Conservation (phyloP, 1,284 basidiomycete species). For the Ganoderma resinaceum region DNA sequence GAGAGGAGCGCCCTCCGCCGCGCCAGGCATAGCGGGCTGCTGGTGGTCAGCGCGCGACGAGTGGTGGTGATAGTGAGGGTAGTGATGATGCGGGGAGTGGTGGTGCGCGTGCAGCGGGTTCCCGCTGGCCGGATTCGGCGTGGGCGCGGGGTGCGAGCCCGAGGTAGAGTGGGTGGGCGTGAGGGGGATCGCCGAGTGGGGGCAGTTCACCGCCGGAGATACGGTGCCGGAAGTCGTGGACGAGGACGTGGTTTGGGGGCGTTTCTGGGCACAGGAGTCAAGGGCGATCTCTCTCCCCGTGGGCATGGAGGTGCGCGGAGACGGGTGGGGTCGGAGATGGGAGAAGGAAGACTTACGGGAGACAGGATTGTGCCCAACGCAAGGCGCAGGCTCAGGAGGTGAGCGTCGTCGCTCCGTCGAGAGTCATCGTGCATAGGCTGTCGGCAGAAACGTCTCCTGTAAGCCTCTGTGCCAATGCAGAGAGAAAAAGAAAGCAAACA, state of each 20-base stretch:
- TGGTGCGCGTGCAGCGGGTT: constrained; percentile 11
- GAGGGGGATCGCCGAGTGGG: constrained; percentile 29
- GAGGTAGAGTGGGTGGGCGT: constrained; percentile 19
- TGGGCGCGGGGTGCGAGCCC: constrained; percentile 19
- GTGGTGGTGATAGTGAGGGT: constrained; percentile 4
- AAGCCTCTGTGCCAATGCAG: background rate
- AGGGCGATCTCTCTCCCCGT: constrained; percentile 10
- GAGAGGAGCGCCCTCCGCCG: constrained; percentile 17
- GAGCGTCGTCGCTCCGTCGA: constrained; percentile 28
- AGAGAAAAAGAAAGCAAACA: background rate
- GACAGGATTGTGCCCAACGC: constrained; percentile 41
- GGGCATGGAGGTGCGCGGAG: constrained; percentile 3
- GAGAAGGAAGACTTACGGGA: constrained; percentile 36
- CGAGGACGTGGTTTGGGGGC: constrained; percentile 33
- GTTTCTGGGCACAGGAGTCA: constrained; percentile 36
- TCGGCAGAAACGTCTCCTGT: background rate
- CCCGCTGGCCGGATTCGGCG: background rate
- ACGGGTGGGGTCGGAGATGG: background rate
- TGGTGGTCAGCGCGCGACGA: background rate
- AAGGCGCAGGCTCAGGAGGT: constrained; percentile 36
- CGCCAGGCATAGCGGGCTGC: constrained; percentile 15
- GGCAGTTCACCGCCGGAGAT: constrained; percentile 35
- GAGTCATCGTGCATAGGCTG: constrained; percentile 34
- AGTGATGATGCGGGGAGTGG: constrained; percentile 2
- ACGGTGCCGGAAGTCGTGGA: constrained; percentile 40